Evolutionary conservation across 192 early-diverging fungal species (phyloP).

Genomic region (Coemansia sp.): DNA sequence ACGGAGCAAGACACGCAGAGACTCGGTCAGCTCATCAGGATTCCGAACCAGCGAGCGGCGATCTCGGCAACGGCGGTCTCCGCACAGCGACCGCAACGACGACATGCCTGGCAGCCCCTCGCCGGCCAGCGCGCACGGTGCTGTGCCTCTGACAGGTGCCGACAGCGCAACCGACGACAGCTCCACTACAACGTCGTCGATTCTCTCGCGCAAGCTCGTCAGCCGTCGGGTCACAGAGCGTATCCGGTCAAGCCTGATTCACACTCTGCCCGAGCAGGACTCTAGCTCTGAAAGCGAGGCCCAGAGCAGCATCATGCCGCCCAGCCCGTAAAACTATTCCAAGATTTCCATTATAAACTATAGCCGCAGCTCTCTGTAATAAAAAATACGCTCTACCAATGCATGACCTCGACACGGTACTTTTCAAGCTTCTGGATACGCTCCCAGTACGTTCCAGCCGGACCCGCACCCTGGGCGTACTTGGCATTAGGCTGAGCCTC

Average conservation of each 20-base stretch:
- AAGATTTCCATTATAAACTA: background rate
- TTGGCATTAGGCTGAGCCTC: conserved; percentile 32
- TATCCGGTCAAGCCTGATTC: conserved; percentile 25
- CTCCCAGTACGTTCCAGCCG: conserved; percentile 50
- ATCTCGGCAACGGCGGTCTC: conserved; percentile 17
- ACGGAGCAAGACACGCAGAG: conserved; percentile 27
- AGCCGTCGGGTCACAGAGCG: conserved; percentile 14
- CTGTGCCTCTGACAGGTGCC: conserved; percentile 14
- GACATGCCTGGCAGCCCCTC: background rate
- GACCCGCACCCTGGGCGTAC: conserved; percentile 43
- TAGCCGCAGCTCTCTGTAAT: too few relatives aligned
- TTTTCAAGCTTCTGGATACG: conserved; percentile 52
- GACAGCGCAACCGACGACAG: conserved; percentile 54
- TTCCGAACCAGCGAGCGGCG: conserved; percentile 34
- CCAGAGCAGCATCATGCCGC: conserved; percentile 5
- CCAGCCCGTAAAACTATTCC: conserved; percentile 5
- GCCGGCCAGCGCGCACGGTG: background rate
- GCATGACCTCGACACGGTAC: conserved; percentile 54
- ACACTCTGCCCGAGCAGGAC: conserved; percentile 37
- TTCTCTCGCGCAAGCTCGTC: conserved; percentile 17
- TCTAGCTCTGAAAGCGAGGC: conserved; percentile 43
- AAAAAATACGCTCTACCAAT: conserved; percentile 28
- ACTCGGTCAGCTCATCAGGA: conserved; percentile 23
- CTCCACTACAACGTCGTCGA: conserved; percentile 42
- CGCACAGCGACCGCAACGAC: conserved; percentile 13